Conservation (phyloP, 345 rosid genomes). For the Camelina sativa region DNA sequence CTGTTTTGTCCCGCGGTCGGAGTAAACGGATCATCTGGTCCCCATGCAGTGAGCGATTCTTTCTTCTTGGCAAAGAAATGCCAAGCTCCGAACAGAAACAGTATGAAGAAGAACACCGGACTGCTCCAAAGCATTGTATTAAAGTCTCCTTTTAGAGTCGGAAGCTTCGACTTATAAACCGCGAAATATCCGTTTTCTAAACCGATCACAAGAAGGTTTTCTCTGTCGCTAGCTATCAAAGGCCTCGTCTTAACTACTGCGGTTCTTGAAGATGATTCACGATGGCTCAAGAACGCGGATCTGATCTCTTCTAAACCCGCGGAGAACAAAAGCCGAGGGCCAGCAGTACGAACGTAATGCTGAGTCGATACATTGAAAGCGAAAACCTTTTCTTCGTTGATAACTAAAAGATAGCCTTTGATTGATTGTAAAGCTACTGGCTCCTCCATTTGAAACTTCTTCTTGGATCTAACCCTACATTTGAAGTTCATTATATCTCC, state of each 20-base stretch:
- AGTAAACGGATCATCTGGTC: conserved; percentile 83
- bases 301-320: conserved; percentile 76
- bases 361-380: conserved; percentile 83
- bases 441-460: conserved; percentile 66
- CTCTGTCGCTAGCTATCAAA: conserved; percentile 78
- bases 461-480: conserved; percentile 90
- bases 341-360: conserved; percentile 71
- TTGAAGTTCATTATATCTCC: conserved; percentile 94
- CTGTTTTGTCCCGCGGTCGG: conserved; percentile 58
- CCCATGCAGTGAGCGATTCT: conserved; percentile 89
- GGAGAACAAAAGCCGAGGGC: conserved; percentile 77
- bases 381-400: conserved; percentile 64
- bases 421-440: conserved; percentile 75
- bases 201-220: conserved; percentile 76
- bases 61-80: conserved; percentile 97
- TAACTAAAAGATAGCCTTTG: conserved; percentile 77
- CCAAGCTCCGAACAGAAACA: conserved; percentile 92
- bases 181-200: conserved; percentile 80
- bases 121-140: conserved; percentile 83
- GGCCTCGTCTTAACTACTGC: conserved; percentile 47
- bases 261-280: conserved; percentile 29
- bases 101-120: conserved; percentile 80
- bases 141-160: conserved; percentile 61
- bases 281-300: conserved; percentile 68
- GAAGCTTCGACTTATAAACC: conserved; percentile 80